Evolutionary conservation across 2,329 filamentous ascomycete species (phyloP).

Genomic region (Beauveria brongniartii): DNA sequence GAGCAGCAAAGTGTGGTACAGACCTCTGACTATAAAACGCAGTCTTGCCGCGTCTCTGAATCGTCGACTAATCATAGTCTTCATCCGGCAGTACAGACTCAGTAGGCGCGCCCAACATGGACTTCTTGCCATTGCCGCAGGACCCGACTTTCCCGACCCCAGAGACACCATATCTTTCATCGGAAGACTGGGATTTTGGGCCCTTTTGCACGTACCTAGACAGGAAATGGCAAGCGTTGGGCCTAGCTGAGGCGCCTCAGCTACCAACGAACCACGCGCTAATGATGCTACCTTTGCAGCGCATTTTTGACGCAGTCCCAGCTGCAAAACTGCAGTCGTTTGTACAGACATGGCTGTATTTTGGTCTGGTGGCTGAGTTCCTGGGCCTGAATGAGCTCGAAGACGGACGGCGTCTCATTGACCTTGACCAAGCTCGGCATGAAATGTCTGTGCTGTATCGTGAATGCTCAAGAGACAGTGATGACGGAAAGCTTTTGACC

Average conservation of each 20-base stretch:
- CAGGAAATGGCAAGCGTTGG: slow-evolving; percentile 13
- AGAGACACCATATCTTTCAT: slow-evolving; percentile 18
- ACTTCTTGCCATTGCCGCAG: slow-evolving; percentile 15
- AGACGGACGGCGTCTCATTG: slow-evolving; percentile 12
- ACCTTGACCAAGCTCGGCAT: slow-evolving; percentile 3
- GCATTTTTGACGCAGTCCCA: slow-evolving; percentile 15
- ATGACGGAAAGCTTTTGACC: not conserved
- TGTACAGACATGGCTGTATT: slow-evolving; percentile 27
- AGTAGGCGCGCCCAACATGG: slow-evolving; percentile 12
- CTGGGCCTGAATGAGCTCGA: slow-evolving; percentile 19
- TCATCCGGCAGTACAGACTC: not conserved
- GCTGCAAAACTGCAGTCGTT: slow-evolving; percentile 18
- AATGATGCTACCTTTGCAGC: not conserved
- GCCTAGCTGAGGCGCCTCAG: slow-evolving; percentile 11
- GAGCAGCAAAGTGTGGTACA: not conserved
- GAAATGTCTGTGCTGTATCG: slow-evolving; percentile 15
- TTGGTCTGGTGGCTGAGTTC: slow-evolving; percentile 24
- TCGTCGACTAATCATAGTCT: not conserved
- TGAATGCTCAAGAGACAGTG: slow-evolving; percentile 9
- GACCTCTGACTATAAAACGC: not conserved
- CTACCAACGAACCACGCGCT: slow-evolving; percentile 11
- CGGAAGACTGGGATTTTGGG: slow-evolving; percentile 20
- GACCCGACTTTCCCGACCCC: slow-evolving; percentile 13
- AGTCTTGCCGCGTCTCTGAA: not conserved
- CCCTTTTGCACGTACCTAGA: slow-evolving; percentile 19